Evolutionary conservation across 352 stramenopile species (phyloP), one percentile per base, ranked within the genome.

Genomic region (Aphanomyces euteiches): DNA sequence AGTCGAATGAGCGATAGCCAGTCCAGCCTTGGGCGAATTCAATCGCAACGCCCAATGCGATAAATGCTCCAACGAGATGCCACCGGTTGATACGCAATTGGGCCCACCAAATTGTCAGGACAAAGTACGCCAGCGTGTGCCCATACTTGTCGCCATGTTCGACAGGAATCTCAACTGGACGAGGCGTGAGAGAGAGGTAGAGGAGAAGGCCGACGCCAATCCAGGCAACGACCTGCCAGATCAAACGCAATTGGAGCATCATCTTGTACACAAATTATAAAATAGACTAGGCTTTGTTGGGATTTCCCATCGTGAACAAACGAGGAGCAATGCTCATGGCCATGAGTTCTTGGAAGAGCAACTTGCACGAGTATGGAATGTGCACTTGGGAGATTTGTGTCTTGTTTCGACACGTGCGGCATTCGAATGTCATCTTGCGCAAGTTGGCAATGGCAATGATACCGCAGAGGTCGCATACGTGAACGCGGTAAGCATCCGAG

Each of bases 291-390:
- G 10, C 17, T 50, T 50, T 34, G 78, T 92, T 95, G 19, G 87
- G 87, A 69, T 95, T 95, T 57, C 87, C 87, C 43, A 93, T 70
- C 45, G 96, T 98, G 76, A 98, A 99, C 50, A 99, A 96, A 43
- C 97, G 90, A 47, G 98, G 97, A 59, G 94, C 96, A 77, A 99
- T 99, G 66, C 91, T 98, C 98, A 99, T 99, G 43, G 96, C 88
- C 90, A 98, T 98, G 77, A 99, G 90, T 84, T 99, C 98, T 82
- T 99, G 98, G 80, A 99, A 99, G 15, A 99, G 86, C 67, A 99
- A 87, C 78, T 99, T 99, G 79, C 96, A 99, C 43, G 97, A 98
- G 81, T 99, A 99, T 40, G 98, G 98, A 69, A 99, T 99, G 82
- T 99, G 90, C 59, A 99, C 86, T 74, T 98, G 90, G 12, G 88